Percentiles rank a stretch among this genome's conserved stretches.
These are phyloP conservation scores for Barnettozyma populi DNA, from an alignment of 805 yeast genomes.

Conservation along the genomic window DNA sequence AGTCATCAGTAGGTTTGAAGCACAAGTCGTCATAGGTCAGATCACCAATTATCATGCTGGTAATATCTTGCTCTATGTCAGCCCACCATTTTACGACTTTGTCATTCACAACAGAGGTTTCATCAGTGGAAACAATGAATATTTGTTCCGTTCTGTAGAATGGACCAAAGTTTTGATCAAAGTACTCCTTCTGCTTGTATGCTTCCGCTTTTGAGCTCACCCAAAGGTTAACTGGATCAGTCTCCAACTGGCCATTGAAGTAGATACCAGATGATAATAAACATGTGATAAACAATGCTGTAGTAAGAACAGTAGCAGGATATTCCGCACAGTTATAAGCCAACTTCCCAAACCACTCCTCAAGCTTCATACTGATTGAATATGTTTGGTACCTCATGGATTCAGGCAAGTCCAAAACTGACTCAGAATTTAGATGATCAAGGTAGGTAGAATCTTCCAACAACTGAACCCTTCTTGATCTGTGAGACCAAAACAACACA, in stretches of 20 bases:
- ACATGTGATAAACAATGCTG: slow-evolving; percentile 35
- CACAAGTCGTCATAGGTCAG: slow-evolving; percentile 60
- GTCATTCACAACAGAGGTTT: slow-evolving; percentile 69
- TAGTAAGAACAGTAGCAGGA: slow-evolving; percentile 50
- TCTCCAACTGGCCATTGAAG: slow-evolving; percentile 55
- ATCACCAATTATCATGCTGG: slow-evolving; percentile 28
- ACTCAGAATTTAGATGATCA: slow-evolving; percentile 17
- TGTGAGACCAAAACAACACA: slow-evolving; percentile 20
- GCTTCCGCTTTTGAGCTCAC: slow-evolving; percentile 76
- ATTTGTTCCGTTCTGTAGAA: slow-evolving; percentile 87
- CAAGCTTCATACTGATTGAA: slow-evolving; percentile 42
- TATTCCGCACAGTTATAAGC: slow-evolving; percentile 57
- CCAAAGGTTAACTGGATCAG: slow-evolving; percentile 83
- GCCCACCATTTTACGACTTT: slow-evolving; percentile 84
- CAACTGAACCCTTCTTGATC: slow-evolving; percentile 28
- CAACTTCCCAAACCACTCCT: slow-evolving; percentile 40
- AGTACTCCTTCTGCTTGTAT: slow-evolving; percentile 57
- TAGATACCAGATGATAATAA: slow-evolving; percentile 47
- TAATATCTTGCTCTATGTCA: slow-evolving; percentile 58
- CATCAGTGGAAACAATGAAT: slow-evolving; percentile 55
- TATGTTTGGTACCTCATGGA: slow-evolving; percentile 34
- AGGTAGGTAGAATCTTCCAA: slow-evolving; percentile 38
- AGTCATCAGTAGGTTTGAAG: slow-evolving; percentile 73
- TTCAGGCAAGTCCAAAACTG: slow-evolving; percentile 6
- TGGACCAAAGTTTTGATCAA: slow-evolving; percentile 82